Evolutionary conservation across 2,329 filamentous ascomycete genomes (phyloP), one percentile per base, ranked within the genome.

Genomic region (Neofusicoccum parvum): DNA sequence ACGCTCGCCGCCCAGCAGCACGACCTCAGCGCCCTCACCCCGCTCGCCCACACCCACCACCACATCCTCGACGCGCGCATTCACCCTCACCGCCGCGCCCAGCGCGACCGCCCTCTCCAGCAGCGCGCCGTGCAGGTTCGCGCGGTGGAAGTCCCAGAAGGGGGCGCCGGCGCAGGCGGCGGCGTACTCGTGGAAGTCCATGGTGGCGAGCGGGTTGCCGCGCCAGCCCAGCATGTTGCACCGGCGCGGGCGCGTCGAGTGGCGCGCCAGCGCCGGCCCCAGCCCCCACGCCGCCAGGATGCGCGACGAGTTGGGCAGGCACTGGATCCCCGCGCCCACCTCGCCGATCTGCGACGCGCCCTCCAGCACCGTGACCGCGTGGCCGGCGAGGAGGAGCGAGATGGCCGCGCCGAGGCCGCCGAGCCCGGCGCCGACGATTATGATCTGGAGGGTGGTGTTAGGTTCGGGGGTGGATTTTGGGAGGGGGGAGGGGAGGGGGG

Each of bases 81-180:
- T 80, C 27, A 80, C 80, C 15, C 78, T 75, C n/a, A 86, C 68
- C 11, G 71, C 72, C 0, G 79, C 83, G 0, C 85, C 85, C 0
- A 87, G 73, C 64, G 84, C 80, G 3, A 76, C 63, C 3, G 83
- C 83, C 41, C 83, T 72, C 3, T 81, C 75, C 2, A 86, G 69
- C 5, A 87, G 74, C 46, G 78, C 80, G 39, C 73, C 75, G 46
- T 86, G 85, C 20, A 86, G 70, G 66, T 85, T 81, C 2, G 83
- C 82, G 10, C 84, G 80, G 68, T 87, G 84, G 46, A 87, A 86
- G 68, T 86, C 84, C 74, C 82, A 83, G 68, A 85, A 86, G 27
- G 78, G 82, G 34, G 75, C 78, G 2, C 79, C 78, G 27, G 75
- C 78, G 2, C 78, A 78, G 3, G 72, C 73, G 48, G 75, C 77